These are phyloP conservation scores for Sutorius eximius DNA, from an alignment of 1,284 basidiomycete species.

Conservation along the genomic window DNA sequence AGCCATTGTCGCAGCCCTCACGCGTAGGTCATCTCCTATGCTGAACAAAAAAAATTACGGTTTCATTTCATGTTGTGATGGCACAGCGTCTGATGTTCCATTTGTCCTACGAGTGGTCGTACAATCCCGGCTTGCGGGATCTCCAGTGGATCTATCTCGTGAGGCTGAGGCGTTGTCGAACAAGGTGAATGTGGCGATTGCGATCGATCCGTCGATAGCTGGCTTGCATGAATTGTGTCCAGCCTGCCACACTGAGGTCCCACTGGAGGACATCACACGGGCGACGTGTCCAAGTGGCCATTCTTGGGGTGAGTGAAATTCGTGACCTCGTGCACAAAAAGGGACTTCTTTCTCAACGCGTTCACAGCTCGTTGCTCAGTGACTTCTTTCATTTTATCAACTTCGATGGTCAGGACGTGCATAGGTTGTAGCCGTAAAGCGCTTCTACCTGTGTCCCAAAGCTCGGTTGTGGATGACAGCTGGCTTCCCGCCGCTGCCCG, in stretches of 20 bases:
- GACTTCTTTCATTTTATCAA: conserved; percentile 69
- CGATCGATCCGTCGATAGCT: conserved; percentile 31
- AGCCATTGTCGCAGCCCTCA: conserved; percentile 45
- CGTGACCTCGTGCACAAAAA: conserved; percentile 22
- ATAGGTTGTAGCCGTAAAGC: conserved; percentile 71
- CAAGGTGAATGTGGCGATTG: conserved; percentile 38
- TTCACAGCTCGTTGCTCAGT: conserved; percentile 64
- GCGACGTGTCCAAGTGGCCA: conserved; percentile 69
- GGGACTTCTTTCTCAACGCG: conserved; percentile 20
- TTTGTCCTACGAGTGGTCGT: conserved; percentile 57
- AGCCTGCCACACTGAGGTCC: conserved; percentile 60
- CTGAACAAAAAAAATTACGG: conserved; percentile 5
- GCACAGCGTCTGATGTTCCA: conserved; percentile 53
- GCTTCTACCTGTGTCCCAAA: conserved; percentile 51
- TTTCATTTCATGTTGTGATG: conserved; percentile 13
- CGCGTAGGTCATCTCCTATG: conserved; percentile 40
- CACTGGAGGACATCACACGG: conserved; percentile 52
- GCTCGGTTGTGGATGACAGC: conserved; percentile 25
- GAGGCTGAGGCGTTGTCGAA: conserved; percentile 51
- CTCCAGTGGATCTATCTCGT: conserved; percentile 47
- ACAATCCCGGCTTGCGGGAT: conserved; percentile 52
- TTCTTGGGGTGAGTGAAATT: conserved; percentile 52
- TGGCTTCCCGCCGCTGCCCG: conserved; percentile 48
- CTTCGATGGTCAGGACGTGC: conserved; percentile 66
- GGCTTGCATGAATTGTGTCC: conserved; percentile 62